Evolutionary conservation across 1,284 basidiomycete genomes (phyloP).

Genomic region (Dichomitus squalens): DNA sequence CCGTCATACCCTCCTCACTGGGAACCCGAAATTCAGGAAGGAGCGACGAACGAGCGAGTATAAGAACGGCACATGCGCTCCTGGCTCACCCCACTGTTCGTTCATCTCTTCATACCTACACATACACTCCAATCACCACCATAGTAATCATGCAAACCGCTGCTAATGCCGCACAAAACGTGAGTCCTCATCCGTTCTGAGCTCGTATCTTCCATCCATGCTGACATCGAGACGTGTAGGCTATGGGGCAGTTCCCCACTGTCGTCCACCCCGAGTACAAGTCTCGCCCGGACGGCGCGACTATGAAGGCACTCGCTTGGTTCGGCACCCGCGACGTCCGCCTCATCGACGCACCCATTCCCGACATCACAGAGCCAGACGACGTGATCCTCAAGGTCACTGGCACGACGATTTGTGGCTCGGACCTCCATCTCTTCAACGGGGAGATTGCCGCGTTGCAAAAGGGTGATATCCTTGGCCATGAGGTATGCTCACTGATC

Average conservation of each 20-base stretch:
- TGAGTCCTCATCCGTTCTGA: constrained; percentile 19
- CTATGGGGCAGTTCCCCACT: constrained; percentile 46
- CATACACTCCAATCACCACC: too few species aligned
- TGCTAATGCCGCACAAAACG: constrained; percentile 39
- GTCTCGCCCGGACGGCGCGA: constrained; percentile 48
- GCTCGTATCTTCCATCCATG: background rate
- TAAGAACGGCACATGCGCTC: background rate
- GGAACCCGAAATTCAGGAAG: too few species aligned
- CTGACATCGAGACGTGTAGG: constrained; percentile 8
- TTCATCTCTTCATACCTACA: too few species aligned
- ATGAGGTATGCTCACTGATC: constrained; percentile 61
- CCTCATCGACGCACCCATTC: constrained; percentile 62
- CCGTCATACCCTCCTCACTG: constrained; percentile 18
- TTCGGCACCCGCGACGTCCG: constrained; percentile 58
- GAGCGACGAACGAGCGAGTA: background rate
- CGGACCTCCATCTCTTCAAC: constrained; percentile 70
- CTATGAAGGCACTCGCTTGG: constrained; percentile 75
- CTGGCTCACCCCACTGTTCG: background rate
- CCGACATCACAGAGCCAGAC: constrained; percentile 67
- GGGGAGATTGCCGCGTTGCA: constrained; percentile 68
- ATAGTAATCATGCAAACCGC: constrained; percentile 38
- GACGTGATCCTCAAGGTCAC: constrained; percentile 73
- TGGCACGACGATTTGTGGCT: constrained; percentile 71
- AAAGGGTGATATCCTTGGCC: constrained; percentile 77
- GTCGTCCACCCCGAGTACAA: constrained; percentile 52